Evolutionary conservation across 2,329 filamentous ascomycete genomes (phyloP).

Genomic region (Diaporthe humulicola): DNA sequence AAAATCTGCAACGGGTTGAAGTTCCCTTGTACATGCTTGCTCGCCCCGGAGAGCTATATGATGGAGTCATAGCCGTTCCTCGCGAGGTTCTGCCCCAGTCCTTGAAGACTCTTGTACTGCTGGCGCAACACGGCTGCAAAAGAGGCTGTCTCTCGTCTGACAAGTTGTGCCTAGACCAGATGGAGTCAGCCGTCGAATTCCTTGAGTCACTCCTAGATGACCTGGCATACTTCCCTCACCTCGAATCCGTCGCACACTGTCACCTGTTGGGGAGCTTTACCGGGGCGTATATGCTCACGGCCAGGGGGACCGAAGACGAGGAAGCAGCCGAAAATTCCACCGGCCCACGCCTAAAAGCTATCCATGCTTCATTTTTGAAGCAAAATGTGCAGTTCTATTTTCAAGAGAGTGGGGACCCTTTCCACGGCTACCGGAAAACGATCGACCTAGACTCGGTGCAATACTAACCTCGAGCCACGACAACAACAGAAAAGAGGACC

Average conservation of each 20-base stretch:
- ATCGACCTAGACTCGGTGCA: too few relatives aligned
- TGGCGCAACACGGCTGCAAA: not conserved
- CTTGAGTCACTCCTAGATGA: not conserved
- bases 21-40: not conserved
- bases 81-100: not conserved
- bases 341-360: not conserved
- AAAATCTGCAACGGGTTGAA: not conserved
- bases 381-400: not conserved
- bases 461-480: too few relatives aligned
- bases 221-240: not conserved
- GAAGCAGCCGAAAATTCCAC: not conserved
- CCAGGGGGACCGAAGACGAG: not conserved
- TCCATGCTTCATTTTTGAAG: not conserved
- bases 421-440: too few relatives aligned
- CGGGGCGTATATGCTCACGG: not conserved
- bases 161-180: not conserved
- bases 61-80: not conserved
- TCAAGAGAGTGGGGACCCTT: too few relatives aligned
- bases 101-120: not conserved
- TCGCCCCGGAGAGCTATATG: not conserved
- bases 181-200: not conserved
- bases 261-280: accelerated
- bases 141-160: too few relatives aligned
- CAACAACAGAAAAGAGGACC: too few relatives aligned
- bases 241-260: not conserved